These are phyloP conservation scores for Singerocomus inundabilis DNA, from an alignment of 1,284 basidiomycete species.

Conservation along the genomic window DNA sequence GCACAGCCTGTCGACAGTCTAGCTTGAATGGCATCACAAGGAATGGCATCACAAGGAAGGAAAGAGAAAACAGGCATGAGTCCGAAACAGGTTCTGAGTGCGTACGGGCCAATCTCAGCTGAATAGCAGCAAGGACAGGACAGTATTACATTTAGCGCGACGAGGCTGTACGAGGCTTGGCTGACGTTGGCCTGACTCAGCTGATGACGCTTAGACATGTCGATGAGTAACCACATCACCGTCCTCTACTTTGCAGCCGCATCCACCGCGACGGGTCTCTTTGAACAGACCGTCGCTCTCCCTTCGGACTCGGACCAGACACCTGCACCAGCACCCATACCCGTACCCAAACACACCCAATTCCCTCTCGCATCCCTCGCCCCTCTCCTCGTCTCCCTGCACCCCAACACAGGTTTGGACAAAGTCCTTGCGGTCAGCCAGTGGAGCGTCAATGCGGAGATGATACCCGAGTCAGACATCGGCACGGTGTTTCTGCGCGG, in stretches of 20 bases:
- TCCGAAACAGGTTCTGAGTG: background rate
- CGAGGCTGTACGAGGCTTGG: background rate
- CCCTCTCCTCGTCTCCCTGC: slow-evolving; percentile 47
- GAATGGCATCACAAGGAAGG: too few relatives aligned
- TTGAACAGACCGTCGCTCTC: slow-evolving; percentile 49
- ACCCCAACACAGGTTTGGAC: slow-evolving; percentile 51
- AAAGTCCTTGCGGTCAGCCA: slow-evolving; percentile 56
- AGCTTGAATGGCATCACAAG: too few relatives aligned
- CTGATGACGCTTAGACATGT: background rate
- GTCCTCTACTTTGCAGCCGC: slow-evolving; percentile 81
- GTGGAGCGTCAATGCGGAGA: slow-evolving; percentile 80
- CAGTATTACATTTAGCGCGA: background rate
- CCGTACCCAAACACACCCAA: slow-evolving; percentile 22
- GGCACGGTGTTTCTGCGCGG: slow-evolving; percentile 49
- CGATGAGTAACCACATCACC: slow-evolving; percentile 42
- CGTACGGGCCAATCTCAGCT: too few relatives aligned
- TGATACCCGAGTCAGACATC: slow-evolving; percentile 60
- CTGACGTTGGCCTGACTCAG: background rate
- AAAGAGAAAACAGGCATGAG: background rate
- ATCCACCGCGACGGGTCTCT: slow-evolving; percentile 61
- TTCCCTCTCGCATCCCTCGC: slow-evolving; percentile 56
- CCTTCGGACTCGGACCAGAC: background rate
- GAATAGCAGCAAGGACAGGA: too few relatives aligned
- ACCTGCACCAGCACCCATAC: slow-evolving; percentile 3
- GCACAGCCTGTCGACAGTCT: too few relatives aligned